phyloP scores from a whole-genome alignment of 2,329 filamentous ascomycete genomes.

The Apiospora koreana region DNA sequence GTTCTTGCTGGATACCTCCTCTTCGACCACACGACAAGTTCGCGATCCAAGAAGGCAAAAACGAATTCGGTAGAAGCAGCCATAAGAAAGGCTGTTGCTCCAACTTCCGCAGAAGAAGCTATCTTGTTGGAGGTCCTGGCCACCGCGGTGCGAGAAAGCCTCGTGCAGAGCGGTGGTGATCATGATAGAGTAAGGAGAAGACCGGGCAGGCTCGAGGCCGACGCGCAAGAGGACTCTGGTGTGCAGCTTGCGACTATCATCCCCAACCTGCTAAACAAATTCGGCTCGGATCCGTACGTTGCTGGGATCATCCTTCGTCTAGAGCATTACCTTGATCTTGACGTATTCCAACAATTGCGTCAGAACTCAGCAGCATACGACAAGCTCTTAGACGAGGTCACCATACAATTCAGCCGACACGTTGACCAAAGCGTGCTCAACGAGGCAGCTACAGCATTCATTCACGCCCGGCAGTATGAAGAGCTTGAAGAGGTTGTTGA shows the following conservation, averaged over 20 bases:
- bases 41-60: constrained; percentile 54
- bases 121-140: constrained; percentile 87
- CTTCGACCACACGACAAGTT: constrained; percentile 80
- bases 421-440: constrained; percentile 81
- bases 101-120: constrained; percentile 75
- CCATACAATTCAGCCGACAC: constrained; percentile 92
- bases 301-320: constrained; percentile 83
- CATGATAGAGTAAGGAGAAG: constrained; percentile 61
- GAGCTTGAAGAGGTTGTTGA: constrained; percentile 87
- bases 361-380: constrained; percentile 82
- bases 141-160: constrained; percentile 73
- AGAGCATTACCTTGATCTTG: constrained; percentile 82
- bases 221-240: constrained; percentile 77
- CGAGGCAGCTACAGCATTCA: constrained; percentile 78
- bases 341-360: constrained; percentile 84
- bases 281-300: constrained; percentile 83
- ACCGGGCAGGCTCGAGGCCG: constrained; percentile 61
- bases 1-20: constrained; percentile 85
- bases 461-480: constrained; percentile 83
- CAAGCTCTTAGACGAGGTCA: constrained; percentile 84
- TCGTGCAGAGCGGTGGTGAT: constrained; percentile 67
- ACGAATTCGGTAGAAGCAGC: constrained; percentile 60
- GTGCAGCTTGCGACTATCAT: constrained; percentile 77
- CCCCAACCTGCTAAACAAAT: constrained; percentile 87
- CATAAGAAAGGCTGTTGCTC: constrained; percentile 72